These are phyloP conservation scores for Lepiota venenata DNA, from an alignment of 768 basidiomycete species.

Conservation along the genomic window DNA sequence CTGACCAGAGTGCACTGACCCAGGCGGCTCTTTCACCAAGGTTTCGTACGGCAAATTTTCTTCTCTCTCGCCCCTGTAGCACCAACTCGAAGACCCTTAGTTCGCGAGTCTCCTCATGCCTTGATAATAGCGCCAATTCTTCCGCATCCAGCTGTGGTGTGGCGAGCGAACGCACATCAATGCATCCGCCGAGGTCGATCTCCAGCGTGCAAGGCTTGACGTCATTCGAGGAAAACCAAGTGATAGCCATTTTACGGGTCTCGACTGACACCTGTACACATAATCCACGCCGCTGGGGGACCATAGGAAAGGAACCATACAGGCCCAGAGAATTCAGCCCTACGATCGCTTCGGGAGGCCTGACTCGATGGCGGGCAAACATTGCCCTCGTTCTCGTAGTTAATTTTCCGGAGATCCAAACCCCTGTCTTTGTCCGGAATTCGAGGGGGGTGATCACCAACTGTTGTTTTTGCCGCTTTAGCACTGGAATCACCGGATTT, in stretches of 20 bases:
- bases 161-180: slow-evolving; percentile 61
- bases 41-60: slow-evolving; percentile 61
- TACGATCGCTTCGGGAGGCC: background rate
- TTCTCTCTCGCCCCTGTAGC: slow-evolving; percentile 47
- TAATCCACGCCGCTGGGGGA: slow-evolving; percentile 2
- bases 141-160: slow-evolving; percentile 36
- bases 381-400: no score
- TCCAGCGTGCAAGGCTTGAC: slow-evolving; percentile 34
- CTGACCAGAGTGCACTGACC: slow-evolving; percentile 74
- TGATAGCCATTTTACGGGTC: slow-evolving; percentile 12
- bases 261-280: slow-evolving; percentile 11
- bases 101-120: slow-evolving; percentile 29
- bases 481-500: slow-evolving; percentile 6
- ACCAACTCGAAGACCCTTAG: slow-evolving; percentile 62
- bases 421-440: background rate
- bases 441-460: background rate
- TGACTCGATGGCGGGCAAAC: background rate
- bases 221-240: background rate
- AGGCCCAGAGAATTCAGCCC: background rate
- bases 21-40: slow-evolving; percentile 66
- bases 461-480: background rate
- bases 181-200: slow-evolving; percentile 49
- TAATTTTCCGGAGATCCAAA: no score
- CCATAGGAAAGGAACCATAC: background rate
- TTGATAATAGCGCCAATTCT: slow-evolving; percentile 42